Conservation (phyloP, 345 rosid species). For the Rhodamnia rubescens region DNA sequence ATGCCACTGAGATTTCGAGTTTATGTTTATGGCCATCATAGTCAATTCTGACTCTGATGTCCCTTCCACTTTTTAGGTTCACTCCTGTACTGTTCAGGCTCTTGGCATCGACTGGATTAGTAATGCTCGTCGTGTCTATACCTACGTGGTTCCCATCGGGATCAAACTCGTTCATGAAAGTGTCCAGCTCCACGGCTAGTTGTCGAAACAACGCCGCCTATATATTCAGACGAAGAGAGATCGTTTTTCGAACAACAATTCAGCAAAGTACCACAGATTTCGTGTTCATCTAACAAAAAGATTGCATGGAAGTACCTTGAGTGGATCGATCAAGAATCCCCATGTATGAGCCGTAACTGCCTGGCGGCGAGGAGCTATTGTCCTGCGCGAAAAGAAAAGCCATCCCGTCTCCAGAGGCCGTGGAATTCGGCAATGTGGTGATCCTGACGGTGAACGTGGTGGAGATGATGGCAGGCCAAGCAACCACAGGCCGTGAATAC, state of each 20-base stretch:
- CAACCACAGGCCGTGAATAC: slow-evolving; percentile 8
- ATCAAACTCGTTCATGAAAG: slow-evolving; percentile 29
- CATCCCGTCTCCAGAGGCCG: slow-evolving; percentile 18
- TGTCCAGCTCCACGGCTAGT: slow-evolving; percentile 27
- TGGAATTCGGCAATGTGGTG: slow-evolving; percentile 4
- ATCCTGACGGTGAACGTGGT: slow-evolving; percentile 26
- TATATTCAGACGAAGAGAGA: neutral
- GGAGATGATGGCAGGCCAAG: slow-evolving; percentile 23
- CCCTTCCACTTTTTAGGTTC: slow-evolving; percentile 27
- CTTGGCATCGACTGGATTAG: neutral
- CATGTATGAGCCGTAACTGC: slow-evolving; percentile 18
- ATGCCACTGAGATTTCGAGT: slow-evolving; percentile 12
- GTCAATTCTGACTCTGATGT: slow-evolving; percentile 8
- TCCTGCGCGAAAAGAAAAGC: slow-evolving; percentile 20
- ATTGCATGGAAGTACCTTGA: slow-evolving; percentile 7
- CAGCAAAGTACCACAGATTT: neutral
- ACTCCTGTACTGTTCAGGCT: slow-evolving; percentile 16
- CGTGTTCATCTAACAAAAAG: neutral
- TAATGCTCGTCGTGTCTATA: slow-evolving; percentile 15
- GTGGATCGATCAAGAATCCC: slow-evolving; percentile 23
- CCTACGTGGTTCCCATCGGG: slow-evolving; percentile 22
- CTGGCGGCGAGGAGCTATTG: slow-evolving; percentile 6
- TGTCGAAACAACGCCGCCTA: slow-evolving; percentile 15
- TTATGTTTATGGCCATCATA: slow-evolving; percentile 1
- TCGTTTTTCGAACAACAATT: neutral